Evolutionary conservation across 1,284 basidiomycete species (phyloP), one percentile per base, ranked within the genome.

Genomic region (Somion occarium): DNA sequence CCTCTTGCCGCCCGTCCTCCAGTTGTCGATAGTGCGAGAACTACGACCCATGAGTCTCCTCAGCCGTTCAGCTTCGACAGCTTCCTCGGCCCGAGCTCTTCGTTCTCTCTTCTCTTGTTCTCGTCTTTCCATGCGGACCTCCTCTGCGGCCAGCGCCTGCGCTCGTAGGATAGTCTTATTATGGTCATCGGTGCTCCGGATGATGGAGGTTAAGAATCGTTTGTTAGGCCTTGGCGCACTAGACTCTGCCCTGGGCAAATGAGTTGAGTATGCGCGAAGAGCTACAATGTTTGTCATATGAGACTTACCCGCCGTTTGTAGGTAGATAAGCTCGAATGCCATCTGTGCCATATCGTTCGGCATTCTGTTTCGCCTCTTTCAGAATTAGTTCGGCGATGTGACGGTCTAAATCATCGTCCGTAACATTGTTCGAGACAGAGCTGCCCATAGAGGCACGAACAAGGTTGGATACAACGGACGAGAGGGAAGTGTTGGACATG

Each of bases 151-250:
- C 18, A 79, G 68, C 0, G 87, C 85, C 68, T 97, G 91, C 18
- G 85, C 79, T 39, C 83, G 78, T 7, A 93, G 70, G 18, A 97
- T 73, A 12, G 88, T 83, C 66, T 85, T 83, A 67, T 97, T 97
- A 65, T 97, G 94, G 51, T 93, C 92, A 63, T 94, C 93, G 2
- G 94, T 95, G 56, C 80, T 92, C 54, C 85, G 82, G 50, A 97
- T 93, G 53, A 97, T 91, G 22, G 87, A 85, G 0, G 85, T 81
- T 19, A 97, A 73, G 68, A 97, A 97, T 1, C 91, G 87, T 64
- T 95, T 97, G 72, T 96, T 96, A n/a, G 93, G 69, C 59, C 80
- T 83, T 0, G 90, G 91, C 1, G 80, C 84, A 61, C 84, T 88
- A 51, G 73, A 77, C 56, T 67, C 65, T 18, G 60, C 51, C 23